These are phyloP conservation scores for Backusella tarrabulga DNA, from an alignment of 192 early-diverging fungal genomes.

Conservation along the genomic window DNA sequence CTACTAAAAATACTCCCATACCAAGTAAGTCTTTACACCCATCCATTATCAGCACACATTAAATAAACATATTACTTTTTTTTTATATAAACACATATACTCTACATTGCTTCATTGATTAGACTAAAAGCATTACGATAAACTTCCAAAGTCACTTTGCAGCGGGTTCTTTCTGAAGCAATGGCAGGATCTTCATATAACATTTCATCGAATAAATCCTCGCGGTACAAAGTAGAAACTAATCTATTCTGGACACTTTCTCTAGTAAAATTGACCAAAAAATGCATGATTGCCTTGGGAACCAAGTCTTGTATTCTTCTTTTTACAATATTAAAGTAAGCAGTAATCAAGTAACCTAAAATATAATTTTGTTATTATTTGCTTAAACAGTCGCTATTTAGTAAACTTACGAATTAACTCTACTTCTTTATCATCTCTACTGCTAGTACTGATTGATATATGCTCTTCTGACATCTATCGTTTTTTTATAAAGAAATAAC, in stretches of 20 bases:
- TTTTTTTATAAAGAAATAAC: background rate
- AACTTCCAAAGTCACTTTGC: constrained; percentile 71
- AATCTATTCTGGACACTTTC: constrained; percentile 71
- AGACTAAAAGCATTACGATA: constrained; percentile 73
- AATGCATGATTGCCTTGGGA: constrained; percentile 79
- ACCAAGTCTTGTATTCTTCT: constrained; percentile 74
- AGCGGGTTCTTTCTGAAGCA: constrained; percentile 67
- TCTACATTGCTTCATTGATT: constrained; percentile 57
- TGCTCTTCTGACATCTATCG: background rate
- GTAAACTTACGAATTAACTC: constrained; percentile 60
- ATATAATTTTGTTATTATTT: background rate
- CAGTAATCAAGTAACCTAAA: constrained; percentile 60
- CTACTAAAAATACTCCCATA: background rate
- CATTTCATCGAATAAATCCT: constrained; percentile 61
- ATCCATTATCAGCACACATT: background rate
- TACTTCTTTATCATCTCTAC: constrained; percentile 69
- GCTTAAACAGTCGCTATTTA: background rate
- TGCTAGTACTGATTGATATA: constrained; percentile 35
- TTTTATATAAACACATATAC: background rate
- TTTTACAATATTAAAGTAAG: constrained; percentile 75
- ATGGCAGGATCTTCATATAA: constrained; percentile 68
- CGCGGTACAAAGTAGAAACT: constrained; percentile 68
- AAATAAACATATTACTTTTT: constrained; percentile 3
- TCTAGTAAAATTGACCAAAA: constrained; percentile 69
- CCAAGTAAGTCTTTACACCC: background rate